Evolutionary conservation across 305 asterid species (phyloP).

Genomic region (Solanum aculeatissimum): DNA sequence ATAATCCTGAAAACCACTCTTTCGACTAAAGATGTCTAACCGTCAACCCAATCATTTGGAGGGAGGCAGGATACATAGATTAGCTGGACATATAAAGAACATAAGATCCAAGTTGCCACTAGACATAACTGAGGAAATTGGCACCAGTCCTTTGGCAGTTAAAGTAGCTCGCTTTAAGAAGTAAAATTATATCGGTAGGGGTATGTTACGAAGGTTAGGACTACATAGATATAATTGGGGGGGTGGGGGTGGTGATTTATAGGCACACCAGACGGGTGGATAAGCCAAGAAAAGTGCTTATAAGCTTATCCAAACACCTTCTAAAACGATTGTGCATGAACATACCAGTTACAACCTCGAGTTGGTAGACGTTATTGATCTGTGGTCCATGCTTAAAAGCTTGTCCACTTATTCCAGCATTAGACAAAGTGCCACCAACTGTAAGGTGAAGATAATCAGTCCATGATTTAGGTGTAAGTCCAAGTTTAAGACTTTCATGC

Average conservation of each 20-base stretch:
- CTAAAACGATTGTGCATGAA: background rate
- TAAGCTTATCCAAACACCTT: background rate
- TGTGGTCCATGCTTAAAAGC: slow-evolving; percentile 90
- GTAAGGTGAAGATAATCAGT: slow-evolving; percentile 88
- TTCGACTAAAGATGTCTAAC: background rate
- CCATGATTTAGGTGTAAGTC: slow-evolving; percentile 89
- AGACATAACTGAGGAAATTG: no score
- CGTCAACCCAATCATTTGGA: background rate
- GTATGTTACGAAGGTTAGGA: no score
- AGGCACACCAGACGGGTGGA: background rate
- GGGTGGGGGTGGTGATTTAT: background rate
- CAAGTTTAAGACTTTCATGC: slow-evolving; percentile 60
- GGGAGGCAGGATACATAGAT: background rate
- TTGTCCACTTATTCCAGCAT: slow-evolving; percentile 94
- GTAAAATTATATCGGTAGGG: no score
- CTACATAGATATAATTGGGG: no score
- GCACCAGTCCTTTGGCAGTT: no score
- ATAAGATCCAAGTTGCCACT: background rate
- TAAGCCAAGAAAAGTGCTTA: background rate
- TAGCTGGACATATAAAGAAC: background rate
- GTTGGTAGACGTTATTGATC: slow-evolving; percentile 72
- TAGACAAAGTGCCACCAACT: slow-evolving; percentile 88
- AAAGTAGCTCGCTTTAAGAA: no score
- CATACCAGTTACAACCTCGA: slow-evolving; percentile 90
- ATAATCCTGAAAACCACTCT: background rate